phyloP scores from a whole-genome alignment of 129 eudicot species.

The Flaveria brownii region DNA sequence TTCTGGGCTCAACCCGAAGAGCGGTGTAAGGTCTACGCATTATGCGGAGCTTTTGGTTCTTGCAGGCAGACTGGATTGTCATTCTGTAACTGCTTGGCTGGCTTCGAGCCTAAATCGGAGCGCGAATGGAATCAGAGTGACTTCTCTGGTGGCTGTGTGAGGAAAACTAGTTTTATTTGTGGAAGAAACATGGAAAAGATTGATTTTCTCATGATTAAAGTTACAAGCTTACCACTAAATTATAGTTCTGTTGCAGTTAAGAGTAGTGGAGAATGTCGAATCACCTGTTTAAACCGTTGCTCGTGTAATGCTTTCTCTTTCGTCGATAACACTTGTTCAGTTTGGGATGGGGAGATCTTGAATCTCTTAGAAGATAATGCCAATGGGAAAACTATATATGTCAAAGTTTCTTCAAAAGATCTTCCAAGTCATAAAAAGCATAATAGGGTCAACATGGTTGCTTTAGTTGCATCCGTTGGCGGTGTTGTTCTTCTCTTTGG shows the following conservation, averaged over 20 bases:
- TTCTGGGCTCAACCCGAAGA: constrained; percentile 59
- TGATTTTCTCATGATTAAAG: constrained; percentile 28
- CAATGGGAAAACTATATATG: constrained; percentile 40
- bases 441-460: constrained; percentile 32
- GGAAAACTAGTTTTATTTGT: constrained; percentile 44
- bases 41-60: constrained; percentile 59
- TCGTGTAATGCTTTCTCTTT: constrained; percentile 63
- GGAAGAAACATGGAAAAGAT: constrained; percentile 21
- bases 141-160: constrained; percentile 65
- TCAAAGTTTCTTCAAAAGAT: constrained; percentile 61
- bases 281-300: constrained; percentile 47
- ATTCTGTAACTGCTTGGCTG: constrained; percentile 55
- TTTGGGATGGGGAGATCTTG: constrained; percentile 53
- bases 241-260: constrained; percentile 17
- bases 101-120: constrained; percentile 37
- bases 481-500: constrained; percentile 34
- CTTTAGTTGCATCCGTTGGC: constrained; percentile 37
- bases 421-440: constrained; percentile 30
- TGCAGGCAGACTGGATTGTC: constrained; percentile 51
- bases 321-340: constrained; percentile 35
- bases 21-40: constrained; percentile 56
- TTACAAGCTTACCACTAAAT: constrained; percentile 29
- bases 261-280: constrained; percentile 41
- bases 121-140: constrained; percentile 52
- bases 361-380: constrained; percentile 45